Evolutionary conservation across 106 monocot species (phyloP).

Genomic region (Agapanthus africanus): DNA sequence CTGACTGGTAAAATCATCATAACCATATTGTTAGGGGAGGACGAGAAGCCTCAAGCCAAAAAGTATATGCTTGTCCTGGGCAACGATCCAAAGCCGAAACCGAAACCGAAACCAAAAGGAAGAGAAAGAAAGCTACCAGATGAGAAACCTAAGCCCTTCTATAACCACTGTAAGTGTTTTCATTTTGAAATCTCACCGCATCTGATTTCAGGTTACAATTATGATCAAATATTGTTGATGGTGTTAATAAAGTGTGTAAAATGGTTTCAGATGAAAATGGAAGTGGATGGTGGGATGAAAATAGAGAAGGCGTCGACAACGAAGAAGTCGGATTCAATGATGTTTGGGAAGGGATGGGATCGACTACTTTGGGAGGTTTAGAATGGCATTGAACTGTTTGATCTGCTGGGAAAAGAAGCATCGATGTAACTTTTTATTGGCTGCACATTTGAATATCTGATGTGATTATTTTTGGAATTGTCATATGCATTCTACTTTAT

Average conservation of each 20-base stretch:
- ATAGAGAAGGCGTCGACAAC: constrained; percentile 70
- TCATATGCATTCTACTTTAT: no score
- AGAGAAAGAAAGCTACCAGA: constrained; percentile 1
- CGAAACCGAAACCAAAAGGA: constrained; percentile 5
- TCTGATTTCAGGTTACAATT: no score
- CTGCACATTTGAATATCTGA: no score
- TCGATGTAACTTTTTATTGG: no score
- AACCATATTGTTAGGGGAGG: constrained; percentile 37
- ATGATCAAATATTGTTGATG: no score
- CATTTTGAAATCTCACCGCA: not conserved
- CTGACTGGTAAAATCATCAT: no score
- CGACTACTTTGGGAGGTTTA: constrained; percentile 70
- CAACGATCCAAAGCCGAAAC: constrained; percentile 64
- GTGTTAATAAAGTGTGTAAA: no score
- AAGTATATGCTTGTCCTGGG: constrained; percentile 63
- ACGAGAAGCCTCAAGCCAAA: constrained; percentile 7
- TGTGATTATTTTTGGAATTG: no score
- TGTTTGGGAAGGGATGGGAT: constrained; percentile 89
- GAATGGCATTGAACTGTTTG: constrained; percentile 76
- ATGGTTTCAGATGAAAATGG: constrained; percentile 88
- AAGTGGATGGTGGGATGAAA: constrained; percentile 71
- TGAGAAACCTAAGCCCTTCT: constrained; percentile 25
- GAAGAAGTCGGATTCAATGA: constrained; percentile 83
- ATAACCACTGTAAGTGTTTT: constrained; percentile 66
- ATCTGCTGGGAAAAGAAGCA: no score